Base-by-base conservation (phyloP, 805 yeast genomes). In the Ogataea populi-albae region DNA sequence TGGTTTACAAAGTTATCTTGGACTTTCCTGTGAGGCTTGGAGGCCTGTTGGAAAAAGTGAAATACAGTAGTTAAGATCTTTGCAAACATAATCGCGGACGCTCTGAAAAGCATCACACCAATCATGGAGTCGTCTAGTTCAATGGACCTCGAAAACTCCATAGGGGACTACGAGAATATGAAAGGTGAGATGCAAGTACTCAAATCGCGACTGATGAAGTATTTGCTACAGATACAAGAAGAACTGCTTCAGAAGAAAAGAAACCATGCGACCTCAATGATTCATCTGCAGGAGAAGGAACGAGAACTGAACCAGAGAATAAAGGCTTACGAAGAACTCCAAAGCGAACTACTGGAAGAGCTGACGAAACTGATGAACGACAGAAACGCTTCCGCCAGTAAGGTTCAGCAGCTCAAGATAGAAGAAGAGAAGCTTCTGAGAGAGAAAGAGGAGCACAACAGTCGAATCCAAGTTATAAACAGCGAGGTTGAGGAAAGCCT, bases 371-470 rank as follows among this genome's bases (percentile, higher is more conserved):
- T 51, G 20, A 39, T 56, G 22, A 41, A 41, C 17, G 53, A 47
- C 20, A 36, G 53, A 23, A 61, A 59, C 23, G 41, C 42, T 11
- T 70, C 72, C 23, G 61, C 67, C 15, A 28, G 50, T 3, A 65
- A 67, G 40, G 66, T 68, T 5, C 65, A 66, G 34, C 70, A 65
- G 22, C 54, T 72, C 36, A 46, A 52, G 17, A 34, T 52, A 6
- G 68, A 69, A 30, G 64, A 68, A 27, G 58, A 58, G 16, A 47
- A 52, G 16, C 46, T 69, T 22, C 30, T 50, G 11, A 46, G 50
- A 10, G 57, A 56, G 26, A 61, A 57, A 34, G 38, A 38, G 4
- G 50, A 51, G 12, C 46, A 50, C 26, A 40, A 40, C 18, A 32
- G 38, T 4, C 63, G 66, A 22, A 54, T 69, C 8, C 46, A 40